phyloP scores from a whole-genome alignment of 1,284 basidiomycete species.

The Xerocomus nothofagi region DNA sequence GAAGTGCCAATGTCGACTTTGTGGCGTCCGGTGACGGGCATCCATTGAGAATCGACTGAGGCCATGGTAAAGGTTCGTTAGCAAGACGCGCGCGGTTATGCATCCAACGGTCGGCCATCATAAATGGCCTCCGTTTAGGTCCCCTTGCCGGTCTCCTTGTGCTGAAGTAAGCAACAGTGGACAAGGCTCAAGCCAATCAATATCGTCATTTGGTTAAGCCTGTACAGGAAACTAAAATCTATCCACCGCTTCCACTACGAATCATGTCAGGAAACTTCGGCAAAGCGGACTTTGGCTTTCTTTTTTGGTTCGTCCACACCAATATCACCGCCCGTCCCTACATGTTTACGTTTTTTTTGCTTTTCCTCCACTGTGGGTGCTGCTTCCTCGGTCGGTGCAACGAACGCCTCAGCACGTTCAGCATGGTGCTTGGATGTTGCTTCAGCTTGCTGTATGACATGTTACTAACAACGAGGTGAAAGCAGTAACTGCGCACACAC shows the following conservation, averaged over 20 bases:
- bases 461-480: conserved; percentile 6
- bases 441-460: conserved; percentile 66
- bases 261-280: conserved; percentile 13
- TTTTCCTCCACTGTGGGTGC: conserved; percentile 80
- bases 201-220: too few relatives aligned
- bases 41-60: conserved; percentile 48
- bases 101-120: conserved; percentile 8
- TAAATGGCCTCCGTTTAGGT: conserved; percentile 16
- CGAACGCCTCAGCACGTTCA: conserved; percentile 80
- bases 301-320: conserved; percentile 37
- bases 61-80: conserved; percentile 42
- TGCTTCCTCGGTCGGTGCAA: conserved; percentile 75
- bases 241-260: neutral
- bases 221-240: conserved; percentile 7
- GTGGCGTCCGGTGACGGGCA: conserved; percentile 54
- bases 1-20: conserved; percentile 58
- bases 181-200: too few relatives aligned
- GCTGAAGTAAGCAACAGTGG: conserved; percentile 30
- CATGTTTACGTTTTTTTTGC: conserved; percentile 55
- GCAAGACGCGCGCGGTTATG: conserved; percentile 21
- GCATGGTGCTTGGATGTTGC: conserved; percentile 65
- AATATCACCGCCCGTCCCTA: conserved; percentile 18
- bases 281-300: conserved; percentile 27
- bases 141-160: conserved; percentile 8
- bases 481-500: conserved; percentile 44